Conservation (phyloP, 2,329 filamentous ascomycete species). For the Neobulgaria alba region DNA sequence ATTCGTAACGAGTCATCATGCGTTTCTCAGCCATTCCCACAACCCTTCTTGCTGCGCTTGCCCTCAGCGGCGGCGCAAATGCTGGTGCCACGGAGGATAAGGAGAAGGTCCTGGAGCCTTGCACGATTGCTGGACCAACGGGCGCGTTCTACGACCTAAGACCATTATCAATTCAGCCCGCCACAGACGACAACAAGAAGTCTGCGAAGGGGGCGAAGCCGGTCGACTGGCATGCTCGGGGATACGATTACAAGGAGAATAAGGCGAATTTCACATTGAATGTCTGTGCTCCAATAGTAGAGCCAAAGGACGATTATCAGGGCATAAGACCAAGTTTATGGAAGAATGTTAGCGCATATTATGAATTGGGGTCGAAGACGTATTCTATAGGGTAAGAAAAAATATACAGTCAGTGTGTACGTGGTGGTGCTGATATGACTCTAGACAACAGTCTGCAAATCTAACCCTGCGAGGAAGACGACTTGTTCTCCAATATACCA, state of each 20-base stretch:
- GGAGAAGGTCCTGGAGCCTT: constrained; percentile 23
- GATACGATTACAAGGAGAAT: constrained; percentile 54
- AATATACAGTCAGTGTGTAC: not conserved
- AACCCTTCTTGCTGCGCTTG: constrained; percentile 21
- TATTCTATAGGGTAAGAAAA: constrained; percentile 64
- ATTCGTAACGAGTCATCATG: constrained; percentile 15
- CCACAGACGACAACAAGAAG: constrained; percentile 31
- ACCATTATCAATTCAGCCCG: constrained; percentile 22
- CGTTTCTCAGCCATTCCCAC: constrained; percentile 20
- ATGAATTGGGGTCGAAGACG: constrained; percentile 53
- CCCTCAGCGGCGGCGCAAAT: constrained; percentile 18
- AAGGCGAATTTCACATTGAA: constrained; percentile 77
- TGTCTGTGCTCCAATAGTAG: constrained; percentile 69
- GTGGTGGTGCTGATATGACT: constrained; percentile 6
- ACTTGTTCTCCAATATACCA: constrained; percentile 67
- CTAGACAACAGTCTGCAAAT: constrained; percentile 45
- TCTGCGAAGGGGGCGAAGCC: constrained; percentile 45
- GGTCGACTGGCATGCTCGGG: constrained; percentile 55
- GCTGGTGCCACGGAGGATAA: constrained; percentile 21
- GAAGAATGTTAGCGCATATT: constrained; percentile 74
- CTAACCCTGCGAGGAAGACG: constrained; percentile 59
- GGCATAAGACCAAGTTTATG: constrained; percentile 54
- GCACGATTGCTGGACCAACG: constrained; percentile 24
- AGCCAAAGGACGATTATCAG: constrained; percentile 51
- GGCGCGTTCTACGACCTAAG: constrained; percentile 29